Conservation (phyloP, 2,329 filamentous ascomycete species). For the Basipetospora chlamydospora region DNA sequence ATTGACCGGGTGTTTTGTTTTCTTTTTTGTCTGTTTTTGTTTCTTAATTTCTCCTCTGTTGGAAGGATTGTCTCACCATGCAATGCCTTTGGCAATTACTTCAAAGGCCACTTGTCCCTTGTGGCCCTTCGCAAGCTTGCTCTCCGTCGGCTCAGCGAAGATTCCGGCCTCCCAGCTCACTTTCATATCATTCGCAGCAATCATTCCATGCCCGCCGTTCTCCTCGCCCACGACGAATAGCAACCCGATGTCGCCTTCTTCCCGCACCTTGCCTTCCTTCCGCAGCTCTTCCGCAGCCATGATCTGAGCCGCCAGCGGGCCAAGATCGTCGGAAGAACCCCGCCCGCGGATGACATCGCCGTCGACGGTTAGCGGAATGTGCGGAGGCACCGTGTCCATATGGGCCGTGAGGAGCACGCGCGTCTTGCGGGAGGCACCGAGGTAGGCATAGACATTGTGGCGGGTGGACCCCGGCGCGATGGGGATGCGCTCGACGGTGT, state of each 20-base stretch:
- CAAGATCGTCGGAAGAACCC: conserved; percentile 60
- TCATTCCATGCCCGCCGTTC: conserved; percentile 68
- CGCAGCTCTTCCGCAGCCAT: conserved; percentile 47
- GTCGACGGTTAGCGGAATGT: conserved; percentile 51
- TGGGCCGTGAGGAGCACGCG: conserved; percentile 61
- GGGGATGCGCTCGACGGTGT: conserved; percentile 20
- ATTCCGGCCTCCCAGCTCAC: conserved; percentile 50
- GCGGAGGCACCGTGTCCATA: conserved; percentile 66
- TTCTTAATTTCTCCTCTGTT: conserved; percentile 9
- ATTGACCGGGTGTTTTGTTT: too few species aligned
- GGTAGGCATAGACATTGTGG: conserved; percentile 24
- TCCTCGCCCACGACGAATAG: conserved; percentile 75
- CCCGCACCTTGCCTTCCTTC: conserved; percentile 24
- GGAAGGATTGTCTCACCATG: conserved; percentile 21
- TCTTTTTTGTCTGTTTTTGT: not conserved
- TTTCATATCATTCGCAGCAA: conserved; percentile 18
- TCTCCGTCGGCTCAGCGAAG: conserved; percentile 88
- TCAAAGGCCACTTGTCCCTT: conserved; percentile 66
- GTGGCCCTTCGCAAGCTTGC: conserved; percentile 76
- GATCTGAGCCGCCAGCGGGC: conserved; percentile 58
- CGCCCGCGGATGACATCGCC: conserved; percentile 50
- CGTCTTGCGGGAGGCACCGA: conserved; percentile 15
- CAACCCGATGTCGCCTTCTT: conserved; percentile 38
- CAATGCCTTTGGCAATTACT: conserved; percentile 56
- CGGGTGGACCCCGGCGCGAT: conserved; percentile 17